These are phyloP conservation scores for Coccomyxa subellipsoidea DNA, from an alignment of 163 green algal genomes.

Conservation along the genomic window DNA sequence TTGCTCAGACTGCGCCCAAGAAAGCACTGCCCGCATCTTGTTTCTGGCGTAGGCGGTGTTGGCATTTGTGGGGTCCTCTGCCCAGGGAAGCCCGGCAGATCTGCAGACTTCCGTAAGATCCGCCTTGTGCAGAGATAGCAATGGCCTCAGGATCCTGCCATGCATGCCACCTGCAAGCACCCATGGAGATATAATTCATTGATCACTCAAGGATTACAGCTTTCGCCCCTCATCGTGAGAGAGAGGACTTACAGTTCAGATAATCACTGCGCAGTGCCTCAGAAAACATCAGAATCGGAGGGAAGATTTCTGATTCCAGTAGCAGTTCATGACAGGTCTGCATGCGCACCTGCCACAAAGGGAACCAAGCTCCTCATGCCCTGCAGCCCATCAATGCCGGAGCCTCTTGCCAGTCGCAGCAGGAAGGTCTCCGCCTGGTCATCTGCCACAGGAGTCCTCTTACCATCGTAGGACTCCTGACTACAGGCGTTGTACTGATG, in stretches of 20 bases:
- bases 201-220: no score
- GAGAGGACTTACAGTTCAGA: neutral
- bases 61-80: constrained; percentile 37
- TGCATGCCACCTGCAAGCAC: neutral
- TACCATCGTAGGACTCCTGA: neutral
- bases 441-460: constrained; percentile 14
- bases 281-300: no score
- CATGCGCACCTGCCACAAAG: neutral
- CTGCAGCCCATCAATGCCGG: constrained; percentile 42
- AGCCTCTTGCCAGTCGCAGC: constrained; percentile 40
- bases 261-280: neutral
- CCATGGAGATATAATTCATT: no score
- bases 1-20: neutral
- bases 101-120: neutral
- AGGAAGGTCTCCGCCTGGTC: constrained; percentile 56
- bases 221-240: no score
- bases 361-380: constrained; percentile 23
- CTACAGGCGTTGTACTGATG: no score
- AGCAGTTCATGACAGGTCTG: no score
- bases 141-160: neutral
- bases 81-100: constrained; percentile 16
- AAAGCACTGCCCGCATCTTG: neutral
- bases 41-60: constrained; percentile 28
- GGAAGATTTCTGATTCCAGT: no score
- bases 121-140: neutral